These are phyloP conservation scores for Pestalotiopsis sp. DNA, from an alignment of 2,329 filamentous ascomycete species.

Conservation along the genomic window DNA sequence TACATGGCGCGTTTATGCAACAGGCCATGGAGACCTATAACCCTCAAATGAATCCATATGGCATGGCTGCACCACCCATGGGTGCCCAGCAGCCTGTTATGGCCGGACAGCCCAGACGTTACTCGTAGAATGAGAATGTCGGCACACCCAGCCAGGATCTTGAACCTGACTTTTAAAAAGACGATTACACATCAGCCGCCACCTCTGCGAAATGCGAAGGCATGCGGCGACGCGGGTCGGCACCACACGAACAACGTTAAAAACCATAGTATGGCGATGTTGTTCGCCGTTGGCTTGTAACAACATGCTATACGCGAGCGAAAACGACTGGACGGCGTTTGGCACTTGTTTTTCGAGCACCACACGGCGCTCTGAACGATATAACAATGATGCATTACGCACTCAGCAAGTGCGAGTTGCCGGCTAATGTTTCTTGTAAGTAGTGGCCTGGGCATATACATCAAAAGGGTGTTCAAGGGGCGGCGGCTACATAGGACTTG, in stretches of 20 bases:
- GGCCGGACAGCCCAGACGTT: constrained; percentile 43
- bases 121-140: constrained; percentile 40
- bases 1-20: constrained; percentile 60
- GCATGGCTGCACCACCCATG: constrained; percentile 53
- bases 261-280: not conserved
- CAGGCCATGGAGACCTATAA: constrained; percentile 57
- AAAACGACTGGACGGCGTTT: constrained; percentile 23
- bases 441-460: constrained; percentile 43
- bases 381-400: not conserved
- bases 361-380: constrained; percentile 8
- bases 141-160: constrained; percentile 17
- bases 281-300: constrained; percentile 30
- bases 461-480: constrained; percentile 47
- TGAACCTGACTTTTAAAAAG: not conserved
- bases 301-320: constrained; percentile 35
- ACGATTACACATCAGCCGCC: not conserved
- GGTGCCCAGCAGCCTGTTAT: constrained; percentile 52
- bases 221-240: not conserved
- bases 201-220: not conserved
- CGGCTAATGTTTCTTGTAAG: constrained; percentile 17
- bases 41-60: constrained; percentile 60
- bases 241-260: not conserved
- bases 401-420: constrained; percentile 3
- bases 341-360: constrained; percentile 13
- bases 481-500: constrained; percentile 25